Conservation (phyloP, 139 green algal genomes). For the Chlorokybus atmophyticus region DNA sequence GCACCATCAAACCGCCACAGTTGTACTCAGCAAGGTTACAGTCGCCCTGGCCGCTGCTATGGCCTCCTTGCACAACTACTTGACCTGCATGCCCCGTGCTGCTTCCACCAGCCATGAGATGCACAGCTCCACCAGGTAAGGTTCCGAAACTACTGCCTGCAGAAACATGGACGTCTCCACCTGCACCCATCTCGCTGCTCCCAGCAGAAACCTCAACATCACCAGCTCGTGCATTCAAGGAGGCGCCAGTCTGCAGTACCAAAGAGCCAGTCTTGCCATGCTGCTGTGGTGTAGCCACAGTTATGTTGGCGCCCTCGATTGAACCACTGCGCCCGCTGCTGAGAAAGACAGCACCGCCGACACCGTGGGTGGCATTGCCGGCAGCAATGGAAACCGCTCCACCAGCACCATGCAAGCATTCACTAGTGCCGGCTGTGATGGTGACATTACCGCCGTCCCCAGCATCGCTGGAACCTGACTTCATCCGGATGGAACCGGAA, state of each 20-base stretch:
- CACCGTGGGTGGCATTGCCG: background rate
- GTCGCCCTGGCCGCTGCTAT: too few relatives aligned
- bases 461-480: background rate
- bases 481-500: conserved; percentile 7
- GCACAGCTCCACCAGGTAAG: conserved; percentile 9
- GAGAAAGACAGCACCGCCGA: background rate
- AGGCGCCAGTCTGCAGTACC: conserved; percentile 4
- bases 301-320: conserved; percentile 1
- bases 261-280: conserved; percentile 7
- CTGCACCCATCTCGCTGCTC: background rate
- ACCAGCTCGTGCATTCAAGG: conserved; percentile 2
- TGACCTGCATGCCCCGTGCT: background rate
- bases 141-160: background rate
- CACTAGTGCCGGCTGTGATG: conserved; percentile 1
- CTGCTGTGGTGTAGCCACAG: too few relatives aligned
- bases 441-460: conserved; percentile 8
- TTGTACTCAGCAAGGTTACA: too few relatives aligned
- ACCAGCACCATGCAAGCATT: background rate
- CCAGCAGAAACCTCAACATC: conserved; percentile 6
- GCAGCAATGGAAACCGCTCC: background rate
- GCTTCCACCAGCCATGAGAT: conserved; percentile 7
- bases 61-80: too few relatives aligned
- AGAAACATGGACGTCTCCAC: conserved; percentile 1
- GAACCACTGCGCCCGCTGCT: background rate
- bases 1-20: too few relatives aligned